Conservation (phyloP, 2,329 filamentous ascomycete species). For the Acephala macrosclerotiorum region DNA sequence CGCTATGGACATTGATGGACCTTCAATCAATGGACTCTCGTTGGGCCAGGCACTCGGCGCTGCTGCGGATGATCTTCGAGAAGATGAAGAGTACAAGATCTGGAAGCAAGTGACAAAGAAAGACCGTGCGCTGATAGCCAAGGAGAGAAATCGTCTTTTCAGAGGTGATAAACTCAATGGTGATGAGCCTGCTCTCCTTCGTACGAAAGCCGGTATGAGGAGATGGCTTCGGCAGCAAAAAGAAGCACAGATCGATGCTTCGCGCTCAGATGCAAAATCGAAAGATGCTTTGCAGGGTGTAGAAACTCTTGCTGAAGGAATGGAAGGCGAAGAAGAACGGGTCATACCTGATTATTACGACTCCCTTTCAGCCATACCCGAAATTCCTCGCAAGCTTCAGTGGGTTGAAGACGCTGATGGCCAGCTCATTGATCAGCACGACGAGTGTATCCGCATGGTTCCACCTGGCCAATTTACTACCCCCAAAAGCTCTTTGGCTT, state of each 20-base stretch:
- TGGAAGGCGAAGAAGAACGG: conserved; percentile 81
- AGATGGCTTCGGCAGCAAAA: conserved; percentile 83
- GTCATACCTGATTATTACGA: conserved; percentile 96
- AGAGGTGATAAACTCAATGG: conserved; percentile 82
- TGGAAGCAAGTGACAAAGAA: conserved; percentile 99
- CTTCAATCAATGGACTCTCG: conserved; percentile 71
- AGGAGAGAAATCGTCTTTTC: conserved; percentile 87
- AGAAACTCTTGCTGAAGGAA: conserved; percentile 92
- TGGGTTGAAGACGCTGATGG: conserved; percentile 94
- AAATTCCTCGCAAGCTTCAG: conserved; percentile 77
- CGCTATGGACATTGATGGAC: conserved; percentile 85
- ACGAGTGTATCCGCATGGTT: conserved; percentile 82
- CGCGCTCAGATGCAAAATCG: conserved; percentile 53
- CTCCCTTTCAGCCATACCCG: conserved; percentile 82
- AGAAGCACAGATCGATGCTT: conserved; percentile 62
- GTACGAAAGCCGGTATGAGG: conserved; percentile 88
- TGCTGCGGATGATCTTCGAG: conserved; percentile 76
- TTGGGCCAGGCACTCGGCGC: conserved; percentile 70
- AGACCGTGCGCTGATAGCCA: conserved; percentile 84
- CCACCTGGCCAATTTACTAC: conserved; percentile 78
- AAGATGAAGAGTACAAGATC: conserved; percentile 95
- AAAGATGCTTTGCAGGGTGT: conserved; percentile 58
- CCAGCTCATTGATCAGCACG: conserved; percentile 85
- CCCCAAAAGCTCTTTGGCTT: conserved; percentile 75
- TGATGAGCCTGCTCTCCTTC: conserved; percentile 86